phyloP scores from a whole-genome alignment of 1,139 yeast species.

The Blastobotrys arbuscula region DNA sequence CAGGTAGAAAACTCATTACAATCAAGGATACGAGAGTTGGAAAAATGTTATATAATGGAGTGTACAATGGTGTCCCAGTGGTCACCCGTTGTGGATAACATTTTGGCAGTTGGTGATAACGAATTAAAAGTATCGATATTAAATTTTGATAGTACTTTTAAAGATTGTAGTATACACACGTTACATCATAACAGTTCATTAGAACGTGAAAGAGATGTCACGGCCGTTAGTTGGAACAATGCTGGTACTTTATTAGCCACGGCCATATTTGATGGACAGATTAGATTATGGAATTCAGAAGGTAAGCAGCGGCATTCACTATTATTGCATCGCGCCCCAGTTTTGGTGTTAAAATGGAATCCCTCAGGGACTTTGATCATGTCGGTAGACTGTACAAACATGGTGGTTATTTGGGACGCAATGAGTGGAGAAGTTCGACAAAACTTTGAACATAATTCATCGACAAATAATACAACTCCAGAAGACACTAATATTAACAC shows the following conservation, averaged over 20 bases:
- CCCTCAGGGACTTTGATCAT: slow-evolving; percentile 38
- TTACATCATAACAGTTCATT: slow-evolving; percentile 16
- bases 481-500: not conserved
- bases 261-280: slow-evolving; percentile 32
- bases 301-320: slow-evolving; percentile 51
- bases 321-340: slow-evolving; percentile 49
- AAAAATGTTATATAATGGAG: slow-evolving; percentile 11
- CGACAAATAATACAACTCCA: not conserved
- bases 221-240: slow-evolving; percentile 30
- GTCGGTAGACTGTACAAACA: slow-evolving; percentile 40
- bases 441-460: slow-evolving; percentile 16
- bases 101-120: slow-evolving; percentile 23
- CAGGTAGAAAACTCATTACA: slow-evolving; percentile 8
- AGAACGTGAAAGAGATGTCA: slow-evolving; percentile 25
- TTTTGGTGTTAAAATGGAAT: slow-evolving; percentile 49
- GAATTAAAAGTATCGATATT: slow-evolving; percentile 12
- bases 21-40: slow-evolving; percentile 11
- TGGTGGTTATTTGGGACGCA: slow-evolving; percentile 51
- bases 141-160: slow-evolving; percentile 8
- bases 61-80: slow-evolving; percentile 24
- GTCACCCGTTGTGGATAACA: slow-evolving; percentile 20
- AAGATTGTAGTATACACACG: not conserved
- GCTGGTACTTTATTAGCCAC: slow-evolving; percentile 30
- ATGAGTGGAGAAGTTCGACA: slow-evolving; percentile 42
- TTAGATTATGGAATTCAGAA: slow-evolving; percentile 31